phyloP scores from a whole-genome alignment of 2,329 filamentous ascomycete genomes.

The Byssothecium circinans region DNA sequence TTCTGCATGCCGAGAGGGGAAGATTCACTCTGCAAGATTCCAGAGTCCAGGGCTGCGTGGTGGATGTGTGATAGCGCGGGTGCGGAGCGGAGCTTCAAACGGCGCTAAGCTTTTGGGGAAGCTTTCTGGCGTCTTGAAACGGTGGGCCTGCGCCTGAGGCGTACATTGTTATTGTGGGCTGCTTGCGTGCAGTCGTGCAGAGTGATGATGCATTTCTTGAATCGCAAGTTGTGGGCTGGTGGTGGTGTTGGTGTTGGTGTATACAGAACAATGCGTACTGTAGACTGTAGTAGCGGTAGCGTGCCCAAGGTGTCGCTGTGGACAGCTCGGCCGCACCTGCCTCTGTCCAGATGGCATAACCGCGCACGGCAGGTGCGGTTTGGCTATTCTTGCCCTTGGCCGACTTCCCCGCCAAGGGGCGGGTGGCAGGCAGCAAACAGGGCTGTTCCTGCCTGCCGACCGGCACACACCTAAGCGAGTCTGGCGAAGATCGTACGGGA shows the following conservation, averaged over 20 bases:
- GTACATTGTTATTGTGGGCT: not conserved
- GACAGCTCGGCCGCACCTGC: constrained; percentile 5
- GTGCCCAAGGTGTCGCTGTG: not conserved
- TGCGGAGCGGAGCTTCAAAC: constrained; percentile 31
- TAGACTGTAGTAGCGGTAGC: too few species aligned
- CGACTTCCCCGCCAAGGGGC: not conserved
- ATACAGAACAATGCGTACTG: too few species aligned
- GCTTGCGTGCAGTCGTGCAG: not conserved
- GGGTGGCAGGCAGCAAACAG: not conserved
- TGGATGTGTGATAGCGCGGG: constrained; percentile 13
- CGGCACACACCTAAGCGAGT: not conserved
- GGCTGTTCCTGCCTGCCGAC: not conserved
- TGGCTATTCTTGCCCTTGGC: constrained; percentile 8
- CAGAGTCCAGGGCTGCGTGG: not conserved
- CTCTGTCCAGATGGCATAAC: not conserved
- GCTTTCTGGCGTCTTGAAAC: not conserved
- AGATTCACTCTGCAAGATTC: too few species aligned
- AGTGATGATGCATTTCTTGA: not conserved
- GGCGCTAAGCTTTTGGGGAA: constrained; percentile 26
- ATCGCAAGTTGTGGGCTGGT: not conserved
- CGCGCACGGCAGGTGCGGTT: constrained; percentile 1
- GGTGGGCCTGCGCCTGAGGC: constrained; percentile 1
- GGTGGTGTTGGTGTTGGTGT: too few species aligned
- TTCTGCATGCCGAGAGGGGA: constrained; percentile 9
- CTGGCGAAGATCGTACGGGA: constrained; percentile 3